These are phyloP conservation scores for Guillardia theta DNA, from an alignment of 78 protist species.

Conservation along the genomic window DNA sequence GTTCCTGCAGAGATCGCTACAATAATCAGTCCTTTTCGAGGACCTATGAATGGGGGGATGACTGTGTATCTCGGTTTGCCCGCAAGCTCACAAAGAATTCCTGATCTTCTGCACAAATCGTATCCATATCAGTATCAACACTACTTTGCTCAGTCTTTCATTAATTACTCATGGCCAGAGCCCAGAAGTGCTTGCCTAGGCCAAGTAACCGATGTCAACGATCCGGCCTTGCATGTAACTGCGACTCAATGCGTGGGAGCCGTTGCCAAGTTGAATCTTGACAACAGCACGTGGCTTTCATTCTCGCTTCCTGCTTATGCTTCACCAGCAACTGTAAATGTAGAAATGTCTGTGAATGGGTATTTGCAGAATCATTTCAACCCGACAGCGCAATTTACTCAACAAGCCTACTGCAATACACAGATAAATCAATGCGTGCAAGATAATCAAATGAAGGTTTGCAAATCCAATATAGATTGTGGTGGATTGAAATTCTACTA, in stretches of 20 bases:
- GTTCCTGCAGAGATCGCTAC: background rate
- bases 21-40: background rate
- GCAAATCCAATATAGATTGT: background rate
- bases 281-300: background rate
- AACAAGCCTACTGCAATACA: background rate
- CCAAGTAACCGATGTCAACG: too few relatives aligned
- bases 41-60: background rate
- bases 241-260: too few relatives aligned
- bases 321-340: background rate
- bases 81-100: background rate
- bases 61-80: background rate
- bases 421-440: background rate
- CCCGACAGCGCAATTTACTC: background rate
- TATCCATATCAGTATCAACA: background rate
- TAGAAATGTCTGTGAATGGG: background rate
- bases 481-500: background rate
- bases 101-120: background rate
- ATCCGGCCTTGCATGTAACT: too few relatives aligned
- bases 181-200: too few relatives aligned
- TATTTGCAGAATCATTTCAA: background rate
- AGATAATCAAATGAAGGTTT: background rate
- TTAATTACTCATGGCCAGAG: too few relatives aligned
- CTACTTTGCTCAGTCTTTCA: background rate
- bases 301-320: background rate
- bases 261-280: too few relatives aligned